Base-by-base conservation (phyloP, 345 rosid genomes). In the Punica granatum region DNA sequence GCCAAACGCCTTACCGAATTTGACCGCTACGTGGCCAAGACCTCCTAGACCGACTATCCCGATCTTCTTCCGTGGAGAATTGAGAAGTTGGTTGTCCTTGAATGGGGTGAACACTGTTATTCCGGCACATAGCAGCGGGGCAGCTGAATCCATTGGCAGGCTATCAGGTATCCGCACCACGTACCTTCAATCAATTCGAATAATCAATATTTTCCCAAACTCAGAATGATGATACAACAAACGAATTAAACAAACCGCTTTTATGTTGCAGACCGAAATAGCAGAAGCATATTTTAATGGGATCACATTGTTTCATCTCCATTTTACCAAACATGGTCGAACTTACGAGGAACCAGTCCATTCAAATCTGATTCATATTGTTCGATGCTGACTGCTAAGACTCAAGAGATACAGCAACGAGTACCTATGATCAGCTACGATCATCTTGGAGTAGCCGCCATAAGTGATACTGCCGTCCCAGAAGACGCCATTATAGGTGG, bases 391-490 rank as follows among this genome's bases (percentile, higher is more conserved):
- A 49, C n/a, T n/a, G n/a, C n/a, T n/a, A n/a, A n/a, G n/a, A n/a
- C n/a, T n/a, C n/a, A 6, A 49, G 21, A 49, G 12, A 53, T 16
- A 53, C 18, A 59, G 8, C 23, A 32, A 61, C 19, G 7, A 21
- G 23, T 64, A 83, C 90, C 88, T 79, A 74, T 80, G 70, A 79
- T 86, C 88, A 5, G 88, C 85, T 0, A 86, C 88, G 16, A 86
- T 23, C 67, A 80, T 73, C 30, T 82, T 63, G 33, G 87, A 86
- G 78, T 80, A 86, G 69, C 88, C 89, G 15, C 89, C 87, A 2
- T 80, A 84, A 33, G 88, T 86, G 69, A 84, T 73, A 72, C 74
- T 75, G 7, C 87, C 88, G 59, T 84, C 91, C 88, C 87, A 84
- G 74, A 84, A 86, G 41, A 86, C 65, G 58, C 88, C 88, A 60